These are phyloP conservation scores for Phytopythium vexans DNA, from an alignment of 352 stramenopile species.

Conservation along the genomic window DNA sequence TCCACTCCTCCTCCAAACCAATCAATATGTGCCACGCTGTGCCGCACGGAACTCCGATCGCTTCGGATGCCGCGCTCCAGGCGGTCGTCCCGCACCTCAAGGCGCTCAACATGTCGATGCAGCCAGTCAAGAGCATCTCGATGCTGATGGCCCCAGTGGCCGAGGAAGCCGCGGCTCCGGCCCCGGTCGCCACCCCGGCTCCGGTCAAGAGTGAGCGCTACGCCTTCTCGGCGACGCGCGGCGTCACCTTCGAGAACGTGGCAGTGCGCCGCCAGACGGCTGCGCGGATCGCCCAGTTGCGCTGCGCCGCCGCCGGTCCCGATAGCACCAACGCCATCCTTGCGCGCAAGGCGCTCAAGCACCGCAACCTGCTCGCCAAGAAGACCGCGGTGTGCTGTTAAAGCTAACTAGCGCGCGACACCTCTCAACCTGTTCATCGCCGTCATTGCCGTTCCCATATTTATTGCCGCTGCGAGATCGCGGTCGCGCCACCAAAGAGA, in stretches of 20 bases:
- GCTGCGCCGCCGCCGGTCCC: background rate
- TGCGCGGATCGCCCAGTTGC: constrained; percentile 1
- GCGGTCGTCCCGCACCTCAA: background rate
- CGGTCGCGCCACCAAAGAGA: too few relatives aligned
- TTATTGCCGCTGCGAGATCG: too few relatives aligned
- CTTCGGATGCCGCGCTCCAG: background rate
- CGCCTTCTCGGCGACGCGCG: background rate
- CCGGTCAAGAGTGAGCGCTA: constrained; percentile 2
- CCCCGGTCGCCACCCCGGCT: background rate
- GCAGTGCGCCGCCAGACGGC: constrained; percentile 1
- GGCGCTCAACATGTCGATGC: background rate
- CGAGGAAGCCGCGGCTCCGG: background rate
- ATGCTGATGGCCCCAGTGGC: background rate
- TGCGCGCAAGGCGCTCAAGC: constrained; percentile 5
- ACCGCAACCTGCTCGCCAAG: constrained; percentile 4
- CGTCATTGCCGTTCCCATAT: too few relatives aligned
- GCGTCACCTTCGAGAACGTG: background rate
- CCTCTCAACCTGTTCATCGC: too few relatives aligned
- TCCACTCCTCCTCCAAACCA: background rate
- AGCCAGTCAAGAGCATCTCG: background rate
- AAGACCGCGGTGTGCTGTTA: too few relatives aligned
- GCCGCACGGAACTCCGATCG: background rate
- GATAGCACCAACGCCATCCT: background rate
- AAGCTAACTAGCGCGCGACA: too few relatives aligned
- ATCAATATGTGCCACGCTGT: constrained; percentile 3